Conservation (phyloP, 140 eudicot species). For the Flaveria floridana region DNA sequence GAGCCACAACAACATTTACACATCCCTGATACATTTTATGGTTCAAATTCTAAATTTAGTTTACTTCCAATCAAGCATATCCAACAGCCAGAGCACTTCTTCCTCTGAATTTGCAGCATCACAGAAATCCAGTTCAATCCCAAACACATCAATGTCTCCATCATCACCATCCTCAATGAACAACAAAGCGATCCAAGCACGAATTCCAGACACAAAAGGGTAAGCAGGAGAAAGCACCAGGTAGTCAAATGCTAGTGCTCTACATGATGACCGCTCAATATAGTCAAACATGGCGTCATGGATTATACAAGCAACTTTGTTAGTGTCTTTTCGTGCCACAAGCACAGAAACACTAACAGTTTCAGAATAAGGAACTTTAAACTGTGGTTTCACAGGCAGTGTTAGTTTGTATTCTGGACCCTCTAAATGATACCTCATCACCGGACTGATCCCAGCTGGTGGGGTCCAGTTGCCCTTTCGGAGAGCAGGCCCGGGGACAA, state of each 20-base stretch:
- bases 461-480: constrained; percentile 61
- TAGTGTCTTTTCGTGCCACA: constrained; percentile 71
- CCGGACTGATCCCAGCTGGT: constrained; percentile 53
- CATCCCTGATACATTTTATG: constrained; percentile 1
- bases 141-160: constrained; percentile 66
- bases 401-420: constrained; percentile 87
- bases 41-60: neutral
- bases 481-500: constrained; percentile 63
- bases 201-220: constrained; percentile 81
- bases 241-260: constrained; percentile 75
- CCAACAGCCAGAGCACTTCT: constrained; percentile 80
- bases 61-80: constrained; percentile 93
- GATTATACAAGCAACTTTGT: constrained; percentile 66
- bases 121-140: constrained; percentile 78
- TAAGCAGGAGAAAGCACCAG: constrained; percentile 67
- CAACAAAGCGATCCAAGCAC: constrained; percentile 82
- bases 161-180: constrained; percentile 61
- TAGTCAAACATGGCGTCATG: constrained; percentile 59
- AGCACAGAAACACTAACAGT: constrained; percentile 65
- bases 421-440: constrained; percentile 53
- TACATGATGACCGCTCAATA: constrained; percentile 64
- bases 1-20: constrained; percentile 1
- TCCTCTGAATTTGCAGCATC: constrained; percentile 77
- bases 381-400: constrained; percentile 61
- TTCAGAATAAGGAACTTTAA: constrained; percentile 55